These are phyloP conservation scores for Crithidia mellificae DNA, from an alignment of 208 protist species.

Conservation along the genomic window DNA sequence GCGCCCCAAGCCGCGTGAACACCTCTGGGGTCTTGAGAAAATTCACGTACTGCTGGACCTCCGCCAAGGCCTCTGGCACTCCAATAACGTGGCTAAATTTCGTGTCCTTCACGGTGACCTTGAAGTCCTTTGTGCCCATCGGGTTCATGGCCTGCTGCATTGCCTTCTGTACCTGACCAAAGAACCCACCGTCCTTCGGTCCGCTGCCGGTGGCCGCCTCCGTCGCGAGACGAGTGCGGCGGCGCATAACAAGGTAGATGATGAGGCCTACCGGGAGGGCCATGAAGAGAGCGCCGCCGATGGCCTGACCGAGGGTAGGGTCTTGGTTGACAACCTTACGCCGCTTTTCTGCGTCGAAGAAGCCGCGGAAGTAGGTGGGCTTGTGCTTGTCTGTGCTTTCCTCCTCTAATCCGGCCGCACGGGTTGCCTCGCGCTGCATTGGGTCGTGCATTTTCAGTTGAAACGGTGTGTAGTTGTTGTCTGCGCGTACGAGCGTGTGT, in stretches of 20 bases:
- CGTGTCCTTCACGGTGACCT: conserved; percentile 73
- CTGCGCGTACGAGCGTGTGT: neutral
- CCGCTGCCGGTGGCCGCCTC: conserved; percentile 29
- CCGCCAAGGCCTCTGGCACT: conserved; percentile 93
- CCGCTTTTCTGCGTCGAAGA: conserved; percentile 82
- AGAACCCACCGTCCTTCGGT: conserved; percentile 39
- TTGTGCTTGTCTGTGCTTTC: too few relatives aligned
- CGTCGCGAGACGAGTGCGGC: conserved; percentile 30
- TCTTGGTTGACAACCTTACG: conserved; percentile 75
- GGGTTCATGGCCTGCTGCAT: conserved; percentile 81
- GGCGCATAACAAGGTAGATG: conserved; percentile 58
- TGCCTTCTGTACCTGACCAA: conserved; percentile 48
- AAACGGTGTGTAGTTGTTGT: neutral
- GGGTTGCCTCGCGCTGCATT: conserved; percentile 18
- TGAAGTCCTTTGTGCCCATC: conserved; percentile 68
- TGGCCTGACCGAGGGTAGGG: conserved; percentile 50
- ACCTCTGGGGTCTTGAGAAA: conserved; percentile 93
- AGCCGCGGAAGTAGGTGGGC: conserved; percentile 76
- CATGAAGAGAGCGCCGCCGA: conserved; percentile 55
- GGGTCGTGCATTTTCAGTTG: conserved; percentile 18
- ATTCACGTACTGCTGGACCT: conserved; percentile 96
- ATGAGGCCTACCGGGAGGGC: conserved; percentile 68
- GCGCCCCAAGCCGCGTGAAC: conserved; percentile 94
- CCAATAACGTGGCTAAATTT: conserved; percentile 88
- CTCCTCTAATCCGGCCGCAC: conserved; percentile 3